Evolutionary conservation across 768 basidiomycete species (phyloP).

Genomic region (Trametes punicea): DNA sequence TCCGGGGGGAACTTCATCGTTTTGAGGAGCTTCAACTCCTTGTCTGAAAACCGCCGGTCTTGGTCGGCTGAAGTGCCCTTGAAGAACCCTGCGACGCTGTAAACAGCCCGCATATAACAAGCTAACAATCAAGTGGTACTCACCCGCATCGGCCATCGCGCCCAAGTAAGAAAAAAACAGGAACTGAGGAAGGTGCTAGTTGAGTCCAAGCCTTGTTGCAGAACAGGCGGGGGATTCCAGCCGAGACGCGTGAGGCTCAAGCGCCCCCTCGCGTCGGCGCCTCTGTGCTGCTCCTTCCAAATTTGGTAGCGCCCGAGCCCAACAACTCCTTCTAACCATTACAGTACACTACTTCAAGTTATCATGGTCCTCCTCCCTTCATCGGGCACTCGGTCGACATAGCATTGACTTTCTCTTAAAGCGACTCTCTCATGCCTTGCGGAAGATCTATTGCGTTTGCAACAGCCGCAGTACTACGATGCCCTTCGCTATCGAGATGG

Average conservation of each 20-base stretch:
- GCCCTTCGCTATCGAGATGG: too few species aligned
- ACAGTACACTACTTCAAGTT: too few species aligned
- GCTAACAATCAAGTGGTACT: neutral
- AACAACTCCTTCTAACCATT: too few species aligned
- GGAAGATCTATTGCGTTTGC: too few species aligned
- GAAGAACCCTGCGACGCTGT: constrained; percentile 58
- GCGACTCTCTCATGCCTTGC: too few species aligned
- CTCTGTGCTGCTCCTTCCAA: too few species aligned
- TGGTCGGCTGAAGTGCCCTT: constrained; percentile 90
- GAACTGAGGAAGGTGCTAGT: neutral
- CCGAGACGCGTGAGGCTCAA: neutral
- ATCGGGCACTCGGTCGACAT: too few species aligned
- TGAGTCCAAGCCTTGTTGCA: neutral
- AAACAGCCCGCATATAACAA: neutral
- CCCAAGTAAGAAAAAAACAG: neutral
- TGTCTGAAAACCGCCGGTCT: constrained; percentile 92
- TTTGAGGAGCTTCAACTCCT: constrained; percentile 87
- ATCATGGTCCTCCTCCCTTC: too few species aligned
- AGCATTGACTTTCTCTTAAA: too few species aligned
- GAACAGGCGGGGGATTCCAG: neutral
- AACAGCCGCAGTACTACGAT: too few species aligned
- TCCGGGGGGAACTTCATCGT: constrained; percentile 86
- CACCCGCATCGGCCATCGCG: constrained; percentile 32
- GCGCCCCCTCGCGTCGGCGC: neutral
- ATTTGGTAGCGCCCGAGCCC: too few species aligned